A percentile compares a stretch with the other conserved stretches of the same genome.
These are phyloP conservation scores for Alliaria petiolata DNA, from an alignment of 345 rosid genomes.

Conservation along the genomic window DNA sequence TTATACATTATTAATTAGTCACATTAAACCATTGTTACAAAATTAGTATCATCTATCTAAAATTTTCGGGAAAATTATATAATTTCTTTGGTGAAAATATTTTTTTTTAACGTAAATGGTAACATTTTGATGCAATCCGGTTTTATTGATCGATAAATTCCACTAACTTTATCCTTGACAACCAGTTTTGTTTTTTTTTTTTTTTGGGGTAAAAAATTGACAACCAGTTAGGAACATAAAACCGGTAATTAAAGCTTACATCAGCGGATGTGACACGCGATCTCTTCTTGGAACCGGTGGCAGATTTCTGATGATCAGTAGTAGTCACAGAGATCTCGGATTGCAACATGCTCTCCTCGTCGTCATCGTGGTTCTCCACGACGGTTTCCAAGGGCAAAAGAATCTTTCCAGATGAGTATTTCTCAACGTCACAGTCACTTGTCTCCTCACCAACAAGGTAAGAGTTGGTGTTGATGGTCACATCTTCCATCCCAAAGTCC, in stretches of 20 bases:
- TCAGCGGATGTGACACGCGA: slow-evolving; percentile 37
- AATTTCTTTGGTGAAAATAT: neutral
- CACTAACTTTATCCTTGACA: neutral
- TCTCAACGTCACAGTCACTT: slow-evolving; percentile 41
- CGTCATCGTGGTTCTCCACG: slow-evolving; percentile 23
- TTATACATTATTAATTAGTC: neutral
- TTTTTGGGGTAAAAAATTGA: too few relatives aligned
- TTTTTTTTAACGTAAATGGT: neutral
- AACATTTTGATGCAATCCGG: neutral
- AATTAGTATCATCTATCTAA: neutral
- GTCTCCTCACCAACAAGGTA: slow-evolving; percentile 44
- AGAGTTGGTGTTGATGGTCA: slow-evolving; percentile 38
- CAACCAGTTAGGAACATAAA: neutral
- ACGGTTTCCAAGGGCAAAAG: slow-evolving; percentile 24
- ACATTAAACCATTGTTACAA: neutral
- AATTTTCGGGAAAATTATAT: too few relatives aligned
- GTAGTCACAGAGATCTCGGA: slow-evolving; percentile 31
- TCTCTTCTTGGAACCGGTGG: slow-evolving; percentile 50
- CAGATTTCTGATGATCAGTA: slow-evolving; percentile 34
- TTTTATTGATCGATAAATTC: neutral
- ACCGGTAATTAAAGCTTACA: slow-evolving; percentile 41
- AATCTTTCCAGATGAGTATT: slow-evolving; percentile 29
- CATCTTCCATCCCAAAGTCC: slow-evolving; percentile 45
- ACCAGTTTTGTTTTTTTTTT: too few relatives aligned
- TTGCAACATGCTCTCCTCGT: slow-evolving; percentile 22